A percentile compares a stretch with the other conserved stretches of the same genome.
Evolutionary conservation across 306 rosid species (phyloP).

Genomic region (Castanopsis chinensis): DNA sequence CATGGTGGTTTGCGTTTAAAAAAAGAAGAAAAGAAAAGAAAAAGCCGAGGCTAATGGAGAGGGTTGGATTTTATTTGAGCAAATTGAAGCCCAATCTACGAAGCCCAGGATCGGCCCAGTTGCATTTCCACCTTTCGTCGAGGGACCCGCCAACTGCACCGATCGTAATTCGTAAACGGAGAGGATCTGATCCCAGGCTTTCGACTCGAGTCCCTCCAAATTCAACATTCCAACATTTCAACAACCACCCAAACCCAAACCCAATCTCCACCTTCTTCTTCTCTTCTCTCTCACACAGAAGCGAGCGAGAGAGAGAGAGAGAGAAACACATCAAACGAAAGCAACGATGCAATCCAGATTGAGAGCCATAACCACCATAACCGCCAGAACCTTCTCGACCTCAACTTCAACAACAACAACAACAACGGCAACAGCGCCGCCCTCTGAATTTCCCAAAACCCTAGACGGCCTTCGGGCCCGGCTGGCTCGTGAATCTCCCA

Average conservation of each 20-base stretch:
- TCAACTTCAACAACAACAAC: constrained; percentile 34
- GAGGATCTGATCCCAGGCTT: no score
- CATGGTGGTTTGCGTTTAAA: no score
- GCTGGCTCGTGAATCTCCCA: constrained; percentile 59
- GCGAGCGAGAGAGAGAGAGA: not conserved
- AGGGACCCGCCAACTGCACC: no score
- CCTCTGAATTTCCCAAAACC: constrained; percentile 57
- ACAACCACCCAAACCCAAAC: not conserved
- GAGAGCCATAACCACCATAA: constrained; percentile 29
- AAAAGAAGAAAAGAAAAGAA: no score
- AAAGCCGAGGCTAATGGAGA: no score
- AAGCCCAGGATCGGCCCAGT: no score
- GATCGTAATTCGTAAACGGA: no score
- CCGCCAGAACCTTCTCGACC: constrained; percentile 48
- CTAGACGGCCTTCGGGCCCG: constrained; percentile 78
- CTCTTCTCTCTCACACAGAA: not conserved
- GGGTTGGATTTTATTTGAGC: no score
- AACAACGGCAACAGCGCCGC: constrained; percentile 19
- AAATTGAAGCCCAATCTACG: no score
- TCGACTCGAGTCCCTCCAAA: no score
- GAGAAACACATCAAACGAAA: not conserved
- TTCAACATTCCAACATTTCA: no score
- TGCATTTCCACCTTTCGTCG: no score
- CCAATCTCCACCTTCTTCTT: constrained; percentile 20
- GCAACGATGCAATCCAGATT: constrained; percentile 43